phyloP scores from a whole-genome alignment of 1,139 yeast genomes.

The Nakaseomyces uthaithaninus region DNA sequence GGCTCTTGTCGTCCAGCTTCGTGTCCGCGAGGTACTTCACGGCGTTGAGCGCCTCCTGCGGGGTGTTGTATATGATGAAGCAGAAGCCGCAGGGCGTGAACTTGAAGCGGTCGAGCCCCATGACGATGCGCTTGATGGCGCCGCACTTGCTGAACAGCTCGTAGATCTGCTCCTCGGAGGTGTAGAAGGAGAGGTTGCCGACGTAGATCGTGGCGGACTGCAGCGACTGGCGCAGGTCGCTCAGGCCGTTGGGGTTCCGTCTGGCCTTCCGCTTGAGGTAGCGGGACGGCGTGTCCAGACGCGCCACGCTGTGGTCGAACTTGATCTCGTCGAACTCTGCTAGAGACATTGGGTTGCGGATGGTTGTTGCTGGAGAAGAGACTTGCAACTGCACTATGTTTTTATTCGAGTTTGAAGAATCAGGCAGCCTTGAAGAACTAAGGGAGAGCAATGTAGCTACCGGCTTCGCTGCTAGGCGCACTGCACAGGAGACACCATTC shows the following conservation, averaged over 20 bases:
- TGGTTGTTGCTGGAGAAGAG: background rate
- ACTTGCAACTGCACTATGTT: background rate
- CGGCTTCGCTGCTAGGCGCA: no score
- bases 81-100: slow-evolving; percentile 95
- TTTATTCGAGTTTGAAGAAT: no score
- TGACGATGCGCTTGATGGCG: slow-evolving; percentile 62
- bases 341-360: slow-evolving; percentile 25
- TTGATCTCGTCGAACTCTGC: slow-evolving; percentile 37
- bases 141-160: slow-evolving; percentile 82
- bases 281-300: slow-evolving; percentile 71
- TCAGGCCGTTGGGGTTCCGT: slow-evolving; percentile 39
- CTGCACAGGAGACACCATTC: no score
- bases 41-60: slow-evolving; percentile 68
- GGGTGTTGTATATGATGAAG: slow-evolving; percentile 65
- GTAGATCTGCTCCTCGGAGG: slow-evolving; percentile 88
- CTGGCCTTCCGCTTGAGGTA: slow-evolving; percentile 71
- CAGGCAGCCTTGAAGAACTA: no score
- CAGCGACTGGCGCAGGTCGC: slow-evolving; percentile 55
- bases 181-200: slow-evolving; percentile 77
- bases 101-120: slow-evolving; percentile 87
- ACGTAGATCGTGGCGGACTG: slow-evolving; percentile 72
- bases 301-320: slow-evolving; percentile 45
- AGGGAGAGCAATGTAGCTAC: no score
- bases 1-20: slow-evolving; percentile 66
- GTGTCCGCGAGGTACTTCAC: slow-evolving; percentile 75